These are phyloP conservation scores for Lactarius sp. DNA, from an alignment of 768 basidiomycete species.

Conservation along the genomic window DNA sequence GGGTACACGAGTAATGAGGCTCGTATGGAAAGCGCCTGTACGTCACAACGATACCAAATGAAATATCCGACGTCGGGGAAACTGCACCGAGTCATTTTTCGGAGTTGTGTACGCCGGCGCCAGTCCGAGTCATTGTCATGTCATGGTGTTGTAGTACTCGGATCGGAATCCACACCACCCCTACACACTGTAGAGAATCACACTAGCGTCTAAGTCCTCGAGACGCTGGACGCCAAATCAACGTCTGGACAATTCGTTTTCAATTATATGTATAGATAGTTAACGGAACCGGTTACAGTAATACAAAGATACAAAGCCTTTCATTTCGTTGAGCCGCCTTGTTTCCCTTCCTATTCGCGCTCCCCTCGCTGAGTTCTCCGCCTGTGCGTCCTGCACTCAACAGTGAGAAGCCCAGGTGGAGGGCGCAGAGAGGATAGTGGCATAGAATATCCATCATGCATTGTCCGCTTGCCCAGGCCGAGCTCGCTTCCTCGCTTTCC, in stretches of 20 bases:
- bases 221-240: neutral
- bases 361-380: constrained; percentile 14
- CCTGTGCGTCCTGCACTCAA: neutral
- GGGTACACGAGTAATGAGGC: too few relatives aligned
- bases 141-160: neutral
- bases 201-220: neutral
- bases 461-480: neutral
- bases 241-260: neutral
- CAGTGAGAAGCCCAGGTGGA: neutral
- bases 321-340: neutral
- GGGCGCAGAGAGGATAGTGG: constrained; percentile 3
- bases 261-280: neutral
- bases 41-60: too few relatives aligned
- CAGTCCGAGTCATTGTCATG: too few relatives aligned
- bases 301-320: neutral
- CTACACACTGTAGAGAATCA: neutral
- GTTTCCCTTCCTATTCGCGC: neutral
- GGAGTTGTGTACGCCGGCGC: too few relatives aligned
- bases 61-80: too few relatives aligned
- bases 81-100: too few relatives aligned
- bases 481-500: constrained; percentile 2
- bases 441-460: neutral
- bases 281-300: neutral
- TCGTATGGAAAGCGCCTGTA: too few relatives aligned
- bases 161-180: neutral